Base-by-base conservation (phyloP, 805 yeast species). In the Ogataea nakhonphanomensis region DNA sequence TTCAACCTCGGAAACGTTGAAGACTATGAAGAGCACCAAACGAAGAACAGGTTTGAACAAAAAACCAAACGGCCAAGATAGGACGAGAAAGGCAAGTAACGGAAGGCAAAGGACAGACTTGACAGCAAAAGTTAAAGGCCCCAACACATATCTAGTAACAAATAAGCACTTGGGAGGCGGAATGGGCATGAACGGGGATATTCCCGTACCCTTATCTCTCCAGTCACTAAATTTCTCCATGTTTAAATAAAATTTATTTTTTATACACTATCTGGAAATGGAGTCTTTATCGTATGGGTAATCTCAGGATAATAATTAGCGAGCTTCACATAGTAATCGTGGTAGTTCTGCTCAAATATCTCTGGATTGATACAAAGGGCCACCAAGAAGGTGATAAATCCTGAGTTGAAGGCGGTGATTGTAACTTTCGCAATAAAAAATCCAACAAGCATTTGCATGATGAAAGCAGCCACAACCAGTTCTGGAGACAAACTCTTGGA, bases 121-220 rank as follows among this genome's bases (percentile, higher is more conserved):
- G 17, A 62, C 22, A 5, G 55, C 21, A 7, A 59, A 53, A 7
- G 49, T 35, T 1, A 52, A 33, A 22, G 47, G 66, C n/a, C 48
- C 47, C 6, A 43, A 11, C 2, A 44, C 22, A 34, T 37, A 48
- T 12, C 23, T 45, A 12, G 36, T 21, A 2, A 46, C 4, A 7
- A 27, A 23, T 6, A 36, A 42, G 21, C 37, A 25, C 8, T 39
- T 37, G 7, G 70, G 57, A 30, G 58, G 44, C n/a, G 64, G 50
- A 0, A 58, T 49, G 1, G 95, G 95, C 65, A 84, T 67, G 50
- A 87, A 88, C 3, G 96, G 96, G 0, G 95, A 81, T 25, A 89
- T 84, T n/a, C 96, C 96, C 1, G 96, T 89, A 4, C 91, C 93
- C 46, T 80, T 84, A 57, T 88, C 96, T 61, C 96, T 74, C 81